Base-by-base conservation (phyloP, 1,284 basidiomycete genomes). In the Pyrrhoderma lamaoense region DNA sequence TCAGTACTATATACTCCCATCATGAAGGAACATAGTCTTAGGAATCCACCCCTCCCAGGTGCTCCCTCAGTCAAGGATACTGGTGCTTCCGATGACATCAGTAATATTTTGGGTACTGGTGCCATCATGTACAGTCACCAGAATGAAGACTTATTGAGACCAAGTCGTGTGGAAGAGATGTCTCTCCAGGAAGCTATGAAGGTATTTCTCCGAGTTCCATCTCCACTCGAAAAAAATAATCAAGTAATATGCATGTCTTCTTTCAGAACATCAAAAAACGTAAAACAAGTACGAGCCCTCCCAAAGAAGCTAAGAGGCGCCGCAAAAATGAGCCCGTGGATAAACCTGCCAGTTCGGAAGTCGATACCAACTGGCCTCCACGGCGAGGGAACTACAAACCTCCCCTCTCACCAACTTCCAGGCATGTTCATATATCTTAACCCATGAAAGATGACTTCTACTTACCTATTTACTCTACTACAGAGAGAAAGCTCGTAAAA, bases 81-180 rank as follows among this genome's bases (percentile, higher is more conserved):
- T 13, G 55, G 60, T 21, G 34, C 58, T 60, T 72, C 65, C 57
- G 74, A 77, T 49, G 68, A 68, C 11, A 74, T 86, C 37, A 71
- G 79, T 56, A 75, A 70, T 57, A 76, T 77, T 1, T 67, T 88
- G n/a, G 74, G 70, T 51, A 70, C 71, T 7, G 70, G 78, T 21
- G 82, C 83, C 8, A 73, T 86, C 3, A 74, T 70, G 49, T 89
- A 89, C 56, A 84, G 74, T 22, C 85, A 89, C 60, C 72, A 75
- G 22, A 89, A 89, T 53, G 80, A 86, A 42, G 74, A 80, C n/a
- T 68, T 89, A 11, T 68, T 89, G 11, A 69, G 71, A 3, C 75
- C 80, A n/a, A 89, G 77, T 60, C 72, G 71, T 3, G 78, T 89
- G 34, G 85, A 87, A 59, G 77, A 79, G 47, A 75, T 79, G 53